Conservation (phyloP, 1,139 yeast species). For the Lodderomyces parapsilosis region DNA sequence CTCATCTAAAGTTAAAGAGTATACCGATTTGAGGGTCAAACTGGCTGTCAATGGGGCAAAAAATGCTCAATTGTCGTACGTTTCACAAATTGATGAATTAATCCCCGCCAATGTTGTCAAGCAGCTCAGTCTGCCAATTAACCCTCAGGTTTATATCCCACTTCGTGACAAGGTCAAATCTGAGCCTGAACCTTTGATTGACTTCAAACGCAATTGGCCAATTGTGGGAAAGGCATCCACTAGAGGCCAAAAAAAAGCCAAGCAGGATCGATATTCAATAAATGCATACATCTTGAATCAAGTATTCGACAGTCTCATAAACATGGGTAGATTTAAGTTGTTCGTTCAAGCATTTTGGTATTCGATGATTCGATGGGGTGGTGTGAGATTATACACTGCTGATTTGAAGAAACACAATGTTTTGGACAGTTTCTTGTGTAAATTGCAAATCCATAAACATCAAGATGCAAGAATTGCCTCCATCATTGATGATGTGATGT, state of each 20-base stretch:
- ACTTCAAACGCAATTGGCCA: conserved; percentile 23
- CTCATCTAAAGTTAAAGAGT: conserved; percentile 4
- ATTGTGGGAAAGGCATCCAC: conserved; percentile 15
- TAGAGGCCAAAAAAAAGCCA: conserved; percentile 2
- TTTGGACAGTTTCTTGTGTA: conserved; percentile 7
- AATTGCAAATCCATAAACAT: not conserved
- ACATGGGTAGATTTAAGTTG: conserved; percentile 33
- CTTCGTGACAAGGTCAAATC: conserved; percentile 23
- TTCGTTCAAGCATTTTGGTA: conserved; percentile 32
- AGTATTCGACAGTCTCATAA: conserved; percentile 31
- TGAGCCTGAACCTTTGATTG: conserved; percentile 28
- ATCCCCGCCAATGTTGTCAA: conserved; percentile 17
- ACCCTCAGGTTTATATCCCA: conserved; percentile 35
- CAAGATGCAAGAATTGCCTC: not conserved
- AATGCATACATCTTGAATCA: conserved; percentile 32
- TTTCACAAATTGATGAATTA: conserved; percentile 6
- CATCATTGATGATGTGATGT: conserved; percentile 16
- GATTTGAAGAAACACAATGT: conserved; percentile 14
- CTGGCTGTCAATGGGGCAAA: conserved; percentile 7
- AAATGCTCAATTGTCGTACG: conserved; percentile 1
- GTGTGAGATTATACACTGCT: conserved; percentile 8
- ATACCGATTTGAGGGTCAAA: conserved; percentile 19
- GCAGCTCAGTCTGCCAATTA: conserved; percentile 16
- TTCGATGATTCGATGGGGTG: conserved; percentile 33
- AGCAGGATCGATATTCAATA: conserved; percentile 14